phyloP scores from a whole-genome alignment of 192 early-diverging fungal species.

The Coemansia umbellata region DNA sequence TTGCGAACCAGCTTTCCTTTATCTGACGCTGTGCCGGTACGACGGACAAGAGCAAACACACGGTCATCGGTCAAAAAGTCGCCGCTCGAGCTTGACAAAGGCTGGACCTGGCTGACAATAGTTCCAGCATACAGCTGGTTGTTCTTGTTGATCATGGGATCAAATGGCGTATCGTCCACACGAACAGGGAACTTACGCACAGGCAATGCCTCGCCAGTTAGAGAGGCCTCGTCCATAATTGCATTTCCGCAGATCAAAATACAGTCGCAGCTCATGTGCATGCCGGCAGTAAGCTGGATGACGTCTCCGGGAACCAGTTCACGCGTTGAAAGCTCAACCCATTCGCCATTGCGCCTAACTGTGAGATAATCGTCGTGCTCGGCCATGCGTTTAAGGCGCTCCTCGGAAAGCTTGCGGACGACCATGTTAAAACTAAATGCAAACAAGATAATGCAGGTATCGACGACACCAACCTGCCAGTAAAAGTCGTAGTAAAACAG shows the following conservation, averaged over 20 bases:
- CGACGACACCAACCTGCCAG: slow-evolving; percentile 55
- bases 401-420: slow-evolving; percentile 53
- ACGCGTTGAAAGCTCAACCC: slow-evolving; percentile 49
- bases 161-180: slow-evolving; percentile 37
- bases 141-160: slow-evolving; percentile 43
- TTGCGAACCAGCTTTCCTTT: slow-evolving; percentile 66
- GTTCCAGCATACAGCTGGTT: slow-evolving; percentile 59
- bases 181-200: slow-evolving; percentile 65
- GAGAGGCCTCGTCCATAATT: slow-evolving; percentile 63
- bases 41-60: slow-evolving; percentile 53
- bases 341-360: slow-evolving; percentile 57
- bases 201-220: slow-evolving; percentile 69
- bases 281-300: slow-evolving; percentile 51
- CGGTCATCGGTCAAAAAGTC: slow-evolving; percentile 11
- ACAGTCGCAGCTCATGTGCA: slow-evolving; percentile 54
- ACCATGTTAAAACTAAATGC: slow-evolving; percentile 53
- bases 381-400: slow-evolving; percentile 60
- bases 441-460: slow-evolving; percentile 53
- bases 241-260: slow-evolving; percentile 54
- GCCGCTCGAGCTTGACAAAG: slow-evolving; percentile 6
- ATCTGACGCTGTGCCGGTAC: slow-evolving; percentile 59
- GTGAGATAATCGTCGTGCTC: slow-evolving; percentile 49
- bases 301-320: slow-evolving; percentile 75
- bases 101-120: slow-evolving; percentile 53
- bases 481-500: slow-evolving; percentile 56